Conservation (phyloP, 2,329 filamentous ascomycete species). For the Sclerotinia glacialis region DNA sequence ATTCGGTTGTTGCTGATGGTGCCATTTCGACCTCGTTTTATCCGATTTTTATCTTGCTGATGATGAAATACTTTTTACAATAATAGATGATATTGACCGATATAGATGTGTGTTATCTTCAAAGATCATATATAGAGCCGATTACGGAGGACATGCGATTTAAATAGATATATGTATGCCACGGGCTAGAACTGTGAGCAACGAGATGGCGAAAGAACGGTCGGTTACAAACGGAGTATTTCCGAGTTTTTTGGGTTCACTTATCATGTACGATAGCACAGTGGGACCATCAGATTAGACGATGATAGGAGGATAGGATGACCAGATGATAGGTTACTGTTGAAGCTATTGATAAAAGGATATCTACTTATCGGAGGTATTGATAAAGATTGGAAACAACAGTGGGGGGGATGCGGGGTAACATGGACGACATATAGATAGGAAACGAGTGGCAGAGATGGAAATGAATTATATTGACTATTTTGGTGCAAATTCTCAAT, state of each 20-base stretch:
- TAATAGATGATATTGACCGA: background rate
- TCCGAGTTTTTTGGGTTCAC: background rate
- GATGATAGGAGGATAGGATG: background rate
- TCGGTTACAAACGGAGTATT: background rate
- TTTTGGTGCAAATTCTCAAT: background rate
- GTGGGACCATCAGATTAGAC: background rate
- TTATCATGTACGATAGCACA: background rate
- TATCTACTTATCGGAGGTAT: background rate
- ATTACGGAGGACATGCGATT: background rate
- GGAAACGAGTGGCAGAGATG: background rate
- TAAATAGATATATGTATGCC: background rate
- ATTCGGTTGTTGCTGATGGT: background rate
- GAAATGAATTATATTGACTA: background rate
- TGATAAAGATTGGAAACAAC: background rate
- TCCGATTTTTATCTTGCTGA: background rate
- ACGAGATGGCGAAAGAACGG: constrained; percentile 2
- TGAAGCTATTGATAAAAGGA: background rate
- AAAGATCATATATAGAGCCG: background rate
- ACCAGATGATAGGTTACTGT: background rate
- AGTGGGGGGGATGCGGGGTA: background rate
- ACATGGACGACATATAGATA: background rate
- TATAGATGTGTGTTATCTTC: background rate
- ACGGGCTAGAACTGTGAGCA: background rate
- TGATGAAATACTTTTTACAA: background rate
- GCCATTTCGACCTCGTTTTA: background rate